These are phyloP conservation scores for Collybiopsis luxurians DNA, from an alignment of 768 basidiomycete species.

Conservation along the genomic window DNA sequence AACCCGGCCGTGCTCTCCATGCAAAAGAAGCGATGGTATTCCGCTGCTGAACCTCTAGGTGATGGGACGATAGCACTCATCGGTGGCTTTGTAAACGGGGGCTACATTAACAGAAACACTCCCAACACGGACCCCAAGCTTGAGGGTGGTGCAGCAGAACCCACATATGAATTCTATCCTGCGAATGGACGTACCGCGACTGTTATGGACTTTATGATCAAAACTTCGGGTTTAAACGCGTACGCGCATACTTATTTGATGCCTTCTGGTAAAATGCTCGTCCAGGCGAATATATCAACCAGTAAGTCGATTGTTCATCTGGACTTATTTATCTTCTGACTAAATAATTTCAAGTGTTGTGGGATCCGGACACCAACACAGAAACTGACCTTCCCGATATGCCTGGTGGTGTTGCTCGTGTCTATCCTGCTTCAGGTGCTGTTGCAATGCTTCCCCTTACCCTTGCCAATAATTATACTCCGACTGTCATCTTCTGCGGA, in stretches of 20 bases:
- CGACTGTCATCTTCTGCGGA: constrained; percentile 88
- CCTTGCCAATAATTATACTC: constrained; percentile 82
- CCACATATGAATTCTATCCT: constrained; percentile 84
- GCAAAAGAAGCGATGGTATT: constrained; percentile 76
- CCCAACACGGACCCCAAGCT: constrained; percentile 61
- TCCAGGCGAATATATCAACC: constrained; percentile 80
- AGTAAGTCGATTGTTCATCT: constrained; percentile 39
- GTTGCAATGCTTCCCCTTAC: constrained; percentile 90
- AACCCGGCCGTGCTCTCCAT: constrained; percentile 58
- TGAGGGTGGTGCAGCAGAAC: constrained; percentile 73
- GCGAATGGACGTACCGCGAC: constrained; percentile 44
- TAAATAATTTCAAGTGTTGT: constrained; percentile 30
- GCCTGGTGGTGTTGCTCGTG: constrained; percentile 72
- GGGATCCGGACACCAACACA: constrained; percentile 53
- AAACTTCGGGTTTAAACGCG: constrained; percentile 74
- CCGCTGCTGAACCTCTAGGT: constrained; percentile 66
- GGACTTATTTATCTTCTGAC: constrained; percentile 8
- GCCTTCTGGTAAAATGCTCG: constrained; percentile 73
- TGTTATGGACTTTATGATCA: constrained; percentile 63
- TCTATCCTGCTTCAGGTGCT: constrained; percentile 89
- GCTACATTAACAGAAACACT: constrained; percentile 75
- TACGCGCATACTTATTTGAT: constrained; percentile 76
- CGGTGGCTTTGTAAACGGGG: constrained; percentile 77
- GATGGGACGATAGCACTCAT: constrained; percentile 81
- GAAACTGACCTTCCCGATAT: constrained; percentile 69